phyloP scores from a whole-genome alignment of 2,329 filamentous ascomycete genomes.

The Neodidymelliopsis sp. region DNA sequence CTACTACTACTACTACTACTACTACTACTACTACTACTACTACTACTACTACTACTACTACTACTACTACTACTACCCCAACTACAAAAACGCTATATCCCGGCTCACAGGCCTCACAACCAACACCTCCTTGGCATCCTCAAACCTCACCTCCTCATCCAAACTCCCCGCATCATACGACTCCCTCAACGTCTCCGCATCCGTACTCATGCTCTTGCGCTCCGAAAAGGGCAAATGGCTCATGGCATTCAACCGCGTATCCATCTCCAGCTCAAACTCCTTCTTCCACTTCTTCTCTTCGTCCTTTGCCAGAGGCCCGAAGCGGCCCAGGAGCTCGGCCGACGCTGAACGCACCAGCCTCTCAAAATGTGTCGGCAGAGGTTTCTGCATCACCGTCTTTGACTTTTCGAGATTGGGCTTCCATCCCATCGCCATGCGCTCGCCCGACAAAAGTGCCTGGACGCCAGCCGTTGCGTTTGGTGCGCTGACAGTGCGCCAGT shows the following conservation, averaged over 20 bases:
- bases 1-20: no score
- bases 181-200: constrained; percentile 8
- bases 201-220: constrained; percentile 1
- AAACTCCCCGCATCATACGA: constrained; percentile 5
- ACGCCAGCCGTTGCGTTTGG: constrained; percentile 13
- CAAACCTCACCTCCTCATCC: constrained; percentile 10
- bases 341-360: constrained; percentile 18
- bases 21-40: no score
- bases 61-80: no score
- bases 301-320: constrained; percentile 23
- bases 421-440: constrained; percentile 26
- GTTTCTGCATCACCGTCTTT: neutral
- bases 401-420: constrained; percentile 20
- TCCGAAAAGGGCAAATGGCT: constrained; percentile 13
- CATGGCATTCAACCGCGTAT: constrained; percentile 12
- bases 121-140: constrained; percentile 12
- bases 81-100: constrained; percentile 2
- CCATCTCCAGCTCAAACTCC: constrained; percentile 25
- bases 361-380: neutral
- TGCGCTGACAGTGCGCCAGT: constrained; percentile 25
- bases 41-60: no score
- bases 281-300: constrained; percentile 13
- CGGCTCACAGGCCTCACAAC: neutral
- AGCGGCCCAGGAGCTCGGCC: constrained; percentile 21
- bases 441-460: neutral